Base-by-base conservation (phyloP, 495 filamentous ascomycete genomes). In the Hyaloscypha bicolor region DNA sequence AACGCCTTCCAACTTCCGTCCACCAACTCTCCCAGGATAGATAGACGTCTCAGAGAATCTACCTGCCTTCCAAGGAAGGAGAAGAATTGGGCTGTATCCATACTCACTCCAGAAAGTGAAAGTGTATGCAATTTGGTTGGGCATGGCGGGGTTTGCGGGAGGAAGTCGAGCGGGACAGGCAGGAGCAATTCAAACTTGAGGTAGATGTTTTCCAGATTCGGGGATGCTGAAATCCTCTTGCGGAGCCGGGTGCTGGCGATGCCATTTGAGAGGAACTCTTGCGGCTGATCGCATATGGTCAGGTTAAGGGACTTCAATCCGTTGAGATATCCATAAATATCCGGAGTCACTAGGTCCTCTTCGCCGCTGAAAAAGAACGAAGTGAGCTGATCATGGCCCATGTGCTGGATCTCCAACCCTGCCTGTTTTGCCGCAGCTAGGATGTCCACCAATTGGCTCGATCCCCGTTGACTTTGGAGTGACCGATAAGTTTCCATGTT, bases 371-470 rank as follows among this genome's bases (percentile, higher is more conserved):
- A 71, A 19, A 65, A 62, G 3, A n/a, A 16, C 0, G 58, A 58
- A 11, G 32, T 22, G 9, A 67, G 61, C 16, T 39, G 51, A 14
- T 63, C 37, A 37, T 68, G 62, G 16, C 16, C 21, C 2, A 71
- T 33, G 21, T 66, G 51, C 16, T 60, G 62, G n/a, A 71, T 62
- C n/a, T 45, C 2, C n/a, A 71, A 32, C 1, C 55, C 63, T 4
- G 69, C 66, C 4, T 53, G 9, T 58, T 16, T 42, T 12, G 63
- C 62, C n/a, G 69, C 62, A 31, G 25, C 56, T 9, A 71, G 8
- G 12, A 71, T 29, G n/a, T 63, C 37, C 22, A 21, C 11, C 2
- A 67, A 22, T 11, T 67, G 64, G 32, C 21, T 25, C n/a, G 22
- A 42, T 14, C 35, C 45, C 39, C 31, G 6, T 6, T 12, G 2